phyloP scores from a whole-genome alignment of 768 basidiomycete genomes.

The Mycena leptocephala region DNA sequence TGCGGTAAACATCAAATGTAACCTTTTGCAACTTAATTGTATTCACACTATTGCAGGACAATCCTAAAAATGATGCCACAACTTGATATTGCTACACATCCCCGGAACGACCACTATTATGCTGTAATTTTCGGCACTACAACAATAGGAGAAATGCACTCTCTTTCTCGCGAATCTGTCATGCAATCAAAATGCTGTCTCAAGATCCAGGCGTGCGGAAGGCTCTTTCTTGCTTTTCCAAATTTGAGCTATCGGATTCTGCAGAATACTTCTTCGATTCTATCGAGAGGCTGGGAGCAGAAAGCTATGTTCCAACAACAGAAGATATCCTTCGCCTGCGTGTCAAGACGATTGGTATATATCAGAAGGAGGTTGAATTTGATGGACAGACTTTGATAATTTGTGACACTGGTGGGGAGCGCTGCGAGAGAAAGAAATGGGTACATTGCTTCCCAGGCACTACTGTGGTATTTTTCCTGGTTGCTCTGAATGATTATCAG shows the following conservation, averaged over 20 bases:
- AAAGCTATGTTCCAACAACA: conserved; percentile 9
- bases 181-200: conserved; percentile 15
- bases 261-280: conserved; percentile 12
- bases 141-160: not conserved
- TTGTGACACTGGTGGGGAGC: conserved; percentile 7
- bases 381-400: conserved; percentile 7
- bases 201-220: conserved; percentile 2
- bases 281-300: conserved; percentile 2
- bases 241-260: not conserved
- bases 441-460: conserved; percentile 1
- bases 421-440: conserved; percentile 3
- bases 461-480: conserved; percentile 1
- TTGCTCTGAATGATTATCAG: conserved; percentile 15
- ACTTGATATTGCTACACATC: not conserved
- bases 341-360: conserved; percentile 4
- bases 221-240: not conserved
- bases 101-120: not conserved
- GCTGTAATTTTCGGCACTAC: not conserved
- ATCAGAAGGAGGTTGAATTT: conserved; percentile 2
- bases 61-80: conserved; percentile 1
- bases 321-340: conserved; percentile 11
- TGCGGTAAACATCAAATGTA: conserved; percentile 7
- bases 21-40: not conserved
- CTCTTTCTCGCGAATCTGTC: not conserved
- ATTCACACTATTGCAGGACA: conserved; percentile 10